Percentiles rank a stretch among this genome's conserved stretches.
phyloP scores from a whole-genome alignment of 2,329 filamentous ascomycete species.

The Aspergillus intermedius region DNA sequence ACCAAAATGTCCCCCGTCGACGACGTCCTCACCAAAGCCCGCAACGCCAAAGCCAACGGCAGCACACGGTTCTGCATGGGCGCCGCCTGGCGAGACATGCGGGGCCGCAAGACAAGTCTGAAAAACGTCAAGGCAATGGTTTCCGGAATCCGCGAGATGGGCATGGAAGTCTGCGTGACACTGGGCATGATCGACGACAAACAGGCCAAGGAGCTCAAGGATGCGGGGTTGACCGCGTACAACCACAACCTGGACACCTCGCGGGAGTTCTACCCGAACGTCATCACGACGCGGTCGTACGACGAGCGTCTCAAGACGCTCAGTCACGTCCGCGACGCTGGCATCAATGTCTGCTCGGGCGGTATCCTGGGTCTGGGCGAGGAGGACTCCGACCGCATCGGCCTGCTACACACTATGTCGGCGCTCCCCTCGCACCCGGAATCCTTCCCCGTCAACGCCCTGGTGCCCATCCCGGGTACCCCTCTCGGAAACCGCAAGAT shows the following conservation, averaged over 20 bases:
- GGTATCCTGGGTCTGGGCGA: conserved; percentile 84
- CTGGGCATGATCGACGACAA: conserved; percentile 81
- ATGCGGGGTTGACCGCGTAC: conserved; percentile 80
- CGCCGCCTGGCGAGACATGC: conserved; percentile 90
- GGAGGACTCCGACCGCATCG: conserved; percentile 69
- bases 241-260: conserved; percentile 93
- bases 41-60: conserved; percentile 71
- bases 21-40: conserved; percentile 70
- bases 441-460: conserved; percentile 83
- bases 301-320: conserved; percentile 80
- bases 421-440: conserved; percentile 78
- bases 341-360: conserved; percentile 83
- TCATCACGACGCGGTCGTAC: conserved; percentile 81
- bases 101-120: conserved; percentile 74
- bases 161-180: conserved; percentile 90
- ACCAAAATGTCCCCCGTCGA: conserved; percentile 75
- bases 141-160: conserved; percentile 68
- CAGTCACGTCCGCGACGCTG: conserved; percentile 72
- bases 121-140: conserved; percentile 85
- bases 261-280: conserved; percentile 76
- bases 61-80: conserved; percentile 94
- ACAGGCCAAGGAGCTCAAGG: conserved; percentile 76
- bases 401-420: conserved; percentile 73
- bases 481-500: conserved; percentile 69
- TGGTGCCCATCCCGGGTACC: conserved; percentile 86